Base-by-base conservation (phyloP, 345 rosid species). In the Pistacia atlantica region DNA sequence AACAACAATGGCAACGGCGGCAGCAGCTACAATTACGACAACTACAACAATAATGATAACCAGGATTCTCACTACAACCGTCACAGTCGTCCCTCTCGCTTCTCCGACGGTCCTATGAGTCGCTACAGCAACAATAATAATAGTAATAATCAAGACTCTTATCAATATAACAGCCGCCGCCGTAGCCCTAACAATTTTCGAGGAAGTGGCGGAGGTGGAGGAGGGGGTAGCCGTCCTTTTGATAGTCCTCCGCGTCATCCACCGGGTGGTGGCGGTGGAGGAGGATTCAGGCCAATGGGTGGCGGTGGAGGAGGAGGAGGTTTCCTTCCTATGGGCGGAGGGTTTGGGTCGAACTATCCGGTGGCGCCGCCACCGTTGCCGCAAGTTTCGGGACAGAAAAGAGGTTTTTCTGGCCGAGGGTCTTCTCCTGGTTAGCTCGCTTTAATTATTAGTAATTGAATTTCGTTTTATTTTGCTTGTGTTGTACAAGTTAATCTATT, bases 151-250 rank as follows among this genome's bases (percentile, higher is more conserved):
- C 84, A 86, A 59, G 87, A 83, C 0, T 65, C 79, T 35, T 83
- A 80, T 45, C 82, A 77, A 64, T 88, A 82, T 42, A 42, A 8
- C 52, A 38, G 82, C 54, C 87, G 89, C 48, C 93, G 91, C 46
- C 83, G 89, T 62, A 96, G 93, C 82, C 97, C 98, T 67, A 85
- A 75, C 77, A 80, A 72, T 69, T 89, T 81, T 77, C 90, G 82
- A 55, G 85, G 68, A 45, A 82, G 82, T 46, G 85, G 74, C 4
- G 80, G 80, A 13, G 85, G 74, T 8, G 80, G 80, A 17, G 85
- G 82, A 11, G 93, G 73, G 13, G 83, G 82, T 8, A 81, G 70
- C 73, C 90, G 90, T 58, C 78, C 84, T 45, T 90, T 84, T 67
- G 92, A 91, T 38, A 90, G 87, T 73, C 90, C 97, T 38, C 87